These are phyloP conservation scores for Botrytis squamosa DNA, from an alignment of 2,329 filamentous ascomycete species.

Conservation along the genomic window DNA sequence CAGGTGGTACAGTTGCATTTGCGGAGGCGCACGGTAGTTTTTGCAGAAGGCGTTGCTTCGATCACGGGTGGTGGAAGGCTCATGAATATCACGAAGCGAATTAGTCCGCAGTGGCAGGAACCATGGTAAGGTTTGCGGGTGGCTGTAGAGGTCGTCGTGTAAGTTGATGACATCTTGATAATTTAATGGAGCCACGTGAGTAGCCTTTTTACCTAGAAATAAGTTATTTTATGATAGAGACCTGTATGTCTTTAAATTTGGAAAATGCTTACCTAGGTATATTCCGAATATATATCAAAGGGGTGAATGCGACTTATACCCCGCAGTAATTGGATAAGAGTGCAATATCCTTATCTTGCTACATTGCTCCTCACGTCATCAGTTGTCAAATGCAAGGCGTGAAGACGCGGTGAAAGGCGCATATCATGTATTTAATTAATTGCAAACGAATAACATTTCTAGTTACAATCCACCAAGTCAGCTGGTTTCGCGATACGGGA, in stretches of 20 bases:
- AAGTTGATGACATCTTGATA: conserved; percentile 1
- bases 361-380: not conserved
- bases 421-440: not conserved
- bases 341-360: not conserved
- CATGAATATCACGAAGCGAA: conserved; percentile 46
- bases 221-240: not conserved
- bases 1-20: conserved; percentile 51
- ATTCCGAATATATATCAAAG: not conserved
- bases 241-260: not conserved
- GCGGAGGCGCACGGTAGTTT: conserved; percentile 31
- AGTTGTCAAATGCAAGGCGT: conserved; percentile 4
- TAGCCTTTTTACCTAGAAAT: not conserved
- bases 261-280: not conserved
- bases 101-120: conserved; percentile 49
- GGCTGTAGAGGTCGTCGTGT: not conserved
- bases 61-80: conserved; percentile 42
- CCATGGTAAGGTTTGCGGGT: conserved; percentile 39
- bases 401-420: not conserved
- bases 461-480: not conserved
- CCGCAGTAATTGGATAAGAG: not conserved
- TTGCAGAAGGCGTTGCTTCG: conserved; percentile 22
- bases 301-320: not conserved
- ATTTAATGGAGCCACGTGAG: not conserved
- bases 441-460: not conserved
- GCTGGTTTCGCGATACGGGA: not conserved